phyloP scores from a whole-genome alignment of 257 asterid species.

The Sherardia arvensis region DNA sequence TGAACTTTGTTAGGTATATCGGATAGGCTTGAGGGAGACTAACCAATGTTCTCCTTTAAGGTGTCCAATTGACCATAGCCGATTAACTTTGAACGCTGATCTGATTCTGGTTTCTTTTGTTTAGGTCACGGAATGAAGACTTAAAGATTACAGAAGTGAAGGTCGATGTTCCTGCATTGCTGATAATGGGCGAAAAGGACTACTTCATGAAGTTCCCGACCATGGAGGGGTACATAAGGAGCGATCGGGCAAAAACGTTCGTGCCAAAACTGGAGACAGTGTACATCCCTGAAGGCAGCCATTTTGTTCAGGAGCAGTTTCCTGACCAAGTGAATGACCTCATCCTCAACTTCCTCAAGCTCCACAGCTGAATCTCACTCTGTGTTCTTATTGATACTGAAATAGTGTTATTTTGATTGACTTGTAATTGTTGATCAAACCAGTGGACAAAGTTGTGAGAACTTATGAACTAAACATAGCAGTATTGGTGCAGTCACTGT shows the following conservation, averaged over 20 bases:
- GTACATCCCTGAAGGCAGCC: conserved; percentile 33
- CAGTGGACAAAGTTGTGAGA: no score
- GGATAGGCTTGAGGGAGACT: no score
- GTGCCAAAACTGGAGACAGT: conserved; percentile 34
- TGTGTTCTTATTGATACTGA: neutral
- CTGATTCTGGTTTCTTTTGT: neutral
- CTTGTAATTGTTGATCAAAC: neutral
- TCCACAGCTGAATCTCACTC: neutral
- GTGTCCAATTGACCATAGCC: no score
- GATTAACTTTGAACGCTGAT: neutral
- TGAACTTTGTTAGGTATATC: neutral
- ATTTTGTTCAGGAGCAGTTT: conserved; percentile 45
- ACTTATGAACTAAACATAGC: no score
- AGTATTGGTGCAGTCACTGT: no score
- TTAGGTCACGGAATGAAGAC: neutral
- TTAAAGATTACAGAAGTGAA: conserved; percentile 8
- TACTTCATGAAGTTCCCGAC: conserved; percentile 24
- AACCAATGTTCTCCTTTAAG: no score
- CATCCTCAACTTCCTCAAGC: conserved; percentile 28
- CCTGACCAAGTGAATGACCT: conserved; percentile 32
- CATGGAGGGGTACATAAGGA: conserved; percentile 20
- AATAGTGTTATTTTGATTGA: no score
- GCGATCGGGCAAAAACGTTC: conserved; percentile 24
- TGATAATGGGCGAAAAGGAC: conserved; percentile 48
- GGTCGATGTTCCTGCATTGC: conserved; percentile 31